These are phyloP conservation scores for Rasamsonia emersonii DNA, from an alignment of 2,329 filamentous ascomycete genomes.

Conservation along the genomic window DNA sequence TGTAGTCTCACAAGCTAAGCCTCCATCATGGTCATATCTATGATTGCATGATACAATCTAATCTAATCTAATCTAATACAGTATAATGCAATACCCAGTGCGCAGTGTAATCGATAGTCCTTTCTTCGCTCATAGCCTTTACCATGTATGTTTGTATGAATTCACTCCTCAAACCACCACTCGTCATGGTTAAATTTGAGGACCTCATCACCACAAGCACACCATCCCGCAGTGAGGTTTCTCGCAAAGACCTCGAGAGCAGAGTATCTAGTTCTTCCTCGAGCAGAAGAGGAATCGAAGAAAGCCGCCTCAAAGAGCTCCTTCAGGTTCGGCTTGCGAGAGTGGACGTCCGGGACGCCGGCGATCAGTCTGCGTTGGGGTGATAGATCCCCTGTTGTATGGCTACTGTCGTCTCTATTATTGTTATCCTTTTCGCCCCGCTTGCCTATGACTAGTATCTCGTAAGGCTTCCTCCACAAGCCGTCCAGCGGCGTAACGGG, in stretches of 20 bases:
- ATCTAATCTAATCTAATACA: too few species aligned
- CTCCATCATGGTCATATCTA: too few species aligned
- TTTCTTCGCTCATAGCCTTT: constrained; percentile 39
- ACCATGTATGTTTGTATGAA: constrained; percentile 45
- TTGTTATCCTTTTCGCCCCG: constrained; percentile 11
- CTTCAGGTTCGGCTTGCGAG: constrained; percentile 56
- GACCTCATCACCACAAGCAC: constrained; percentile 54
- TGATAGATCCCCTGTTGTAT: constrained; percentile 19
- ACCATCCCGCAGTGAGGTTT: constrained; percentile 53
- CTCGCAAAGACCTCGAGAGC: constrained; percentile 55
- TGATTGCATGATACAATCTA: too few species aligned
- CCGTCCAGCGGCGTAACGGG: constrained; percentile 45
- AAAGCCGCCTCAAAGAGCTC: constrained; percentile 44
- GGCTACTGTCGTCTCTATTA: too few species aligned
- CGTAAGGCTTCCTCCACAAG: constrained; percentile 54
- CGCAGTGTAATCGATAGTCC: too few species aligned
- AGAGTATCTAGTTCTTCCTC: constrained; percentile 26
- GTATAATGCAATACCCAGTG: too few species aligned
- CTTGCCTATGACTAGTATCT: constrained; percentile 45
- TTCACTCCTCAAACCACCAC: constrained; percentile 36
- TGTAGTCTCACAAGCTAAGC: not conserved
- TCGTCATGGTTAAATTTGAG: constrained; percentile 50
- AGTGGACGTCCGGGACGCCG: constrained; percentile 55
- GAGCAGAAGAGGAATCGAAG: constrained; percentile 11
- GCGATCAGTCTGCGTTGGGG: constrained; percentile 42